phyloP scores from a whole-genome alignment of 192 early-diverging fungal genomes.

The Podila horticola region DNA sequence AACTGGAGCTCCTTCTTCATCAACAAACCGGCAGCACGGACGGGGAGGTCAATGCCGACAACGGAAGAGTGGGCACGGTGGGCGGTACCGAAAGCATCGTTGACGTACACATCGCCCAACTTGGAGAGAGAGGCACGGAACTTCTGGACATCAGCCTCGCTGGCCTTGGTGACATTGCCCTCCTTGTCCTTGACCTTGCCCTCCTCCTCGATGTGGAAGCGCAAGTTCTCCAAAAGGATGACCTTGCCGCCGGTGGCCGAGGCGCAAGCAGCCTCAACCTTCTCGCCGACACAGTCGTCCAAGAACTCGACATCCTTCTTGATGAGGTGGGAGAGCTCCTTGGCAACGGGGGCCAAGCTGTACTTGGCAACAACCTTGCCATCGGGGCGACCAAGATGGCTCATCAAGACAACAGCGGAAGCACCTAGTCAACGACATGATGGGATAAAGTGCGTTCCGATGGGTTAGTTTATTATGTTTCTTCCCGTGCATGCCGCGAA shows the following conservation, averaged over 20 bases:
- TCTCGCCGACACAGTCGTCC: conserved; percentile 91
- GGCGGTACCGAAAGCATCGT: conserved; percentile 99
- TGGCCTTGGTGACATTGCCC: conserved; percentile 92
- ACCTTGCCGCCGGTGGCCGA: conserved; percentile 77
- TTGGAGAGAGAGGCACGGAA: conserved; percentile 94
- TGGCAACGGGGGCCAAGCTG: conserved; percentile 92
- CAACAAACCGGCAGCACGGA: conserved; percentile 93
- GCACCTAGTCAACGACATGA: conserved; percentile 64
- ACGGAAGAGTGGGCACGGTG: conserved; percentile 98
- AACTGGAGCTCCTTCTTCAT: conserved; percentile 99
- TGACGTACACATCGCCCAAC: conserved; percentile 96
- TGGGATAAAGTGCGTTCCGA: not conserved
- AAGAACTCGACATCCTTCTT: conserved; percentile 90
- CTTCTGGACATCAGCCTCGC: conserved; percentile 75
- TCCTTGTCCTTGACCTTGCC: conserved; percentile 91
- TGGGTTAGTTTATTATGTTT: not conserved
- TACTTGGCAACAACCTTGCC: conserved; percentile 89
- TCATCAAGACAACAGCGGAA: conserved; percentile 91
- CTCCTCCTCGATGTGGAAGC: conserved; percentile 99
- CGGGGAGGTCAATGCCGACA: conserved; percentile 93
- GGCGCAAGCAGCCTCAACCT: conserved; percentile 83
- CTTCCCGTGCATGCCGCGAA: too few relatives aligned
- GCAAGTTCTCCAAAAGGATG: conserved; percentile 96
- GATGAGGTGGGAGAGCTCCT: conserved; percentile 82
- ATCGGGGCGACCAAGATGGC: conserved; percentile 97